Conservation (phyloP, 495 filamentous ascomycete species). For the Parachaetomium inaequale region DNA sequence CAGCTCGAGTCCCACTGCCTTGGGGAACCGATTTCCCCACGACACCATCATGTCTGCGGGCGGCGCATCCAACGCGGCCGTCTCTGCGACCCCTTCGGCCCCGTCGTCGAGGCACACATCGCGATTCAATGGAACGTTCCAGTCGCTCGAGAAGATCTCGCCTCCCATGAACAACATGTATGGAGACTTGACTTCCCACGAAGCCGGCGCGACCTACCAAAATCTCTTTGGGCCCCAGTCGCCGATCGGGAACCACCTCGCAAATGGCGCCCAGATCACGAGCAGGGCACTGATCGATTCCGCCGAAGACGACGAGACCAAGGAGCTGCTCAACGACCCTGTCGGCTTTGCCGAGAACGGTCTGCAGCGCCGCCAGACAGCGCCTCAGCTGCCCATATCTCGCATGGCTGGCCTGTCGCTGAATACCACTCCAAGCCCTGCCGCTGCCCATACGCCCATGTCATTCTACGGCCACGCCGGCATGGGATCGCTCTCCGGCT, state of each 20-base stretch:
- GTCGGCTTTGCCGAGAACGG: conserved; percentile 81
- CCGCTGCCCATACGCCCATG: conserved; percentile 45
- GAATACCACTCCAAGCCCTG: conserved; percentile 63
- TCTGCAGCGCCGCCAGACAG: conserved; percentile 64
- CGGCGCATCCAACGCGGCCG: conserved; percentile 29
- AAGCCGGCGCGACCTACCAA: conserved; percentile 61
- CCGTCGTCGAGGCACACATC: conserved; percentile 66
- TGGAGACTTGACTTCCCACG: conserved; percentile 57
- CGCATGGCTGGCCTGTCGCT: conserved; percentile 70
- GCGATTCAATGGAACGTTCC: conserved; percentile 75
- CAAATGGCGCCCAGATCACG: conserved; percentile 64
- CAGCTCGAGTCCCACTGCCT: conserved; percentile 36
- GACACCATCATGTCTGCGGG: conserved; percentile 33
- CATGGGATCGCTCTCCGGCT: conserved; percentile 45
- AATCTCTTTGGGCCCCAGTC: conserved; percentile 81
- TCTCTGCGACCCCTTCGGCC: conserved; percentile 50
- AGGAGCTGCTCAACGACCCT: conserved; percentile 77
- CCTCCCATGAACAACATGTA: conserved; percentile 56
- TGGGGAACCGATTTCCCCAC: conserved; percentile 39
- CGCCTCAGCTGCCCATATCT: conserved; percentile 66
- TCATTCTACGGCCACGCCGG: conserved; percentile 49
- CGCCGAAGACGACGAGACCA: conserved; percentile 77
- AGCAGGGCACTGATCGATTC: conserved; percentile 82
- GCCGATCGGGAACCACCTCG: conserved; percentile 70
- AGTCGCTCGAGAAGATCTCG: conserved; percentile 67